phyloP scores from a whole-genome alignment of 352 stramenopile species.

The Vaucheria bursata region DNA sequence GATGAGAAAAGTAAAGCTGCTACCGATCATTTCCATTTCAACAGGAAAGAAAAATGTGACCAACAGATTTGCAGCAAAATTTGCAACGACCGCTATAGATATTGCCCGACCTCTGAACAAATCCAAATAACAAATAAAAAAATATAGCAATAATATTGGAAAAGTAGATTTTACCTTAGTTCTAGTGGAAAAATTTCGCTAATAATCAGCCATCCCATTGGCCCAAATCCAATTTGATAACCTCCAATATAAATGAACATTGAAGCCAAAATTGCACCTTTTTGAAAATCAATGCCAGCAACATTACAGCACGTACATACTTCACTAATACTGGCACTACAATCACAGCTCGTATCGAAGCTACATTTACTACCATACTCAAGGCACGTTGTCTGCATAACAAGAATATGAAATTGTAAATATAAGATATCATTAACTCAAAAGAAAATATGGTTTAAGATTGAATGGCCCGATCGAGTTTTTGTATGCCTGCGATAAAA shows the following conservation, averaged over 20 bases:
- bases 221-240: conserved; percentile 54
- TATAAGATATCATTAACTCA: too few species aligned
- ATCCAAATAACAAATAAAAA: too few species aligned
- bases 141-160: too few species aligned
- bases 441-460: too few species aligned
- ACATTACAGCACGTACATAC: conserved; percentile 25
- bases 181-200: conserved; percentile 55
- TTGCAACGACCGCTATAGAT: conserved; percentile 65
- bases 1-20: conserved; percentile 25
- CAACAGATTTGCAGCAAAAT: conserved; percentile 73
- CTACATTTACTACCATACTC: conserved; percentile 9
- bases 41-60: conserved; percentile 69
- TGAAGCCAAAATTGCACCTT: conserved; percentile 31
- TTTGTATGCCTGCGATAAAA: too few species aligned
- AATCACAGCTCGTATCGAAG: not conserved
- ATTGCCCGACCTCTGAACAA: conserved; percentile 63
- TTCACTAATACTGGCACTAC: not conserved
- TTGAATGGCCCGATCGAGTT: too few species aligned
- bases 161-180: conserved; percentile 40
- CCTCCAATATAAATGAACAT: conserved; percentile 55
- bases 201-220: conserved; percentile 54
- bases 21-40: conserved; percentile 32
- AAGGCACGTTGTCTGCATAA: not conserved
- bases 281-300: conserved; percentile 16
- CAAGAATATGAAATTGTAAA: too few species aligned